Evolutionary conservation across 1,284 basidiomycete genomes (phyloP).

Genomic region (Rhodotorula sp.): DNA sequence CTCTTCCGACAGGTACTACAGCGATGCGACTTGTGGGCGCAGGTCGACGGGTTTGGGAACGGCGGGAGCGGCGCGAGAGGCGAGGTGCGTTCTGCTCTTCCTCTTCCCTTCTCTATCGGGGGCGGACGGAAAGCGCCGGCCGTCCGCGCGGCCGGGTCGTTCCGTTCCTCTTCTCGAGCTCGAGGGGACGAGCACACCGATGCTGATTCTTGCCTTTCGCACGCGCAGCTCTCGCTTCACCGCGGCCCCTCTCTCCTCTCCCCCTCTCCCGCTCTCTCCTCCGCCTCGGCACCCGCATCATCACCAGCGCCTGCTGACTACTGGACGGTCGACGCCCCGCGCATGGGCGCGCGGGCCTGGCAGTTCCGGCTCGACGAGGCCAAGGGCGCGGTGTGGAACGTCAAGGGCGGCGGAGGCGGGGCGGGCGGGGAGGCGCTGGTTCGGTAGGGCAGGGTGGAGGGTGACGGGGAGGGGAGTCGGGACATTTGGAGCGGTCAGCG

Average conservation of each 20-base stretch:
- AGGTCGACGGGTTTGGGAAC: constrained; percentile 25
- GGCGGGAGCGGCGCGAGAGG: constrained; percentile 28
- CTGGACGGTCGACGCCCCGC: constrained; percentile 3
- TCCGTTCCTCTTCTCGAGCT: too few relatives aligned
- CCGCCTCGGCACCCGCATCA: background rate
- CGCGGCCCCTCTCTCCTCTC: constrained; percentile 30
- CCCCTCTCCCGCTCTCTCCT: background rate
- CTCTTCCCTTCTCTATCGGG: background rate
- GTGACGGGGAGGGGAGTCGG: too few relatives aligned
- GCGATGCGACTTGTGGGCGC: constrained; percentile 30
- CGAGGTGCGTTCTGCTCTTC: constrained; percentile 24
- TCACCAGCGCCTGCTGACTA: too few relatives aligned
- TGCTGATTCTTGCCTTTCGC: background rate
- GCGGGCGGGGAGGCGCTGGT: background rate
- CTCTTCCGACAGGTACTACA: constrained; percentile 31
- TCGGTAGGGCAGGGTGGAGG: background rate
- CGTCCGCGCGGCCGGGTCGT: too few relatives aligned
- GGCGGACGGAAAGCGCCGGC: background rate
- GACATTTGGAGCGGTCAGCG: too few relatives aligned
- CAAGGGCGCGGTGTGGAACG: constrained; percentile 24
- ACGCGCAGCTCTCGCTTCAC: constrained; percentile 32
- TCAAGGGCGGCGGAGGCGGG: background rate
- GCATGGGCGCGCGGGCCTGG: constrained; percentile 10
- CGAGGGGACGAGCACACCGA: background rate
- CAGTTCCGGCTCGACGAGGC: constrained; percentile 41